Conservation (phyloP, 768 basidiomycete species). For the Serendipita vermifera region DNA sequence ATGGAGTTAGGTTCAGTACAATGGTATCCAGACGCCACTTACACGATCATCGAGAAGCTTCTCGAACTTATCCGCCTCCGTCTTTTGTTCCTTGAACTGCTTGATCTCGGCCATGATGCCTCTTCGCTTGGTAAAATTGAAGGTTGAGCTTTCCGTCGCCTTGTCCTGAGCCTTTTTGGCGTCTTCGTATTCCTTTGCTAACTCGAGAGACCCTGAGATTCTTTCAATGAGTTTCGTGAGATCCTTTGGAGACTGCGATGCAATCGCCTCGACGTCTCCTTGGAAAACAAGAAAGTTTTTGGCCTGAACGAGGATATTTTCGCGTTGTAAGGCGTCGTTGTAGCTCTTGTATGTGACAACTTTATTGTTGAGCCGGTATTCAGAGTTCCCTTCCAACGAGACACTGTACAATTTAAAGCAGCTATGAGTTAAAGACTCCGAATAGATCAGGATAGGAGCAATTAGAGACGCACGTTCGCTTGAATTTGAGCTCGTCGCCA, state of each 20-base stretch:
- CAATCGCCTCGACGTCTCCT: constrained; percentile 96
- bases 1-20: background rate
- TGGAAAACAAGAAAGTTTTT: constrained; percentile 99
- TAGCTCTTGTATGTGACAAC: constrained; percentile 79
- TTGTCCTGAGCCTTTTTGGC: constrained; percentile 78
- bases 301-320: constrained; percentile 96
- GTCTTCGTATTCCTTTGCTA: constrained; percentile 76
- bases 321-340: constrained; percentile 71
- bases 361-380: constrained; percentile 76
- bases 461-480: constrained; percentile 61
- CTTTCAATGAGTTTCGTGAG: constrained; percentile 87
- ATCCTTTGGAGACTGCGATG: constrained; percentile 84
- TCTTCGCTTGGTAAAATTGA: constrained; percentile 87
- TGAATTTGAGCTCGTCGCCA: constrained; percentile 78
- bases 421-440: background rate
- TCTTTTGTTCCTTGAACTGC: constrained; percentile 94
- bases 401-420: constrained; percentile 40
- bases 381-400: constrained; percentile 72
- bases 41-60: constrained; percentile 61
- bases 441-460: background rate
- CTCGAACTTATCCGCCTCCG: constrained; percentile 82
- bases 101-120: constrained; percentile 92
- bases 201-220: constrained; percentile 86
- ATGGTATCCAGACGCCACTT: constrained; percentile 19
- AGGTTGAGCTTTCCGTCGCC: constrained; percentile 87